Base-by-base conservation (phyloP, 1,284 basidiomycete genomes). In the Athelia psychrophila region DNA sequence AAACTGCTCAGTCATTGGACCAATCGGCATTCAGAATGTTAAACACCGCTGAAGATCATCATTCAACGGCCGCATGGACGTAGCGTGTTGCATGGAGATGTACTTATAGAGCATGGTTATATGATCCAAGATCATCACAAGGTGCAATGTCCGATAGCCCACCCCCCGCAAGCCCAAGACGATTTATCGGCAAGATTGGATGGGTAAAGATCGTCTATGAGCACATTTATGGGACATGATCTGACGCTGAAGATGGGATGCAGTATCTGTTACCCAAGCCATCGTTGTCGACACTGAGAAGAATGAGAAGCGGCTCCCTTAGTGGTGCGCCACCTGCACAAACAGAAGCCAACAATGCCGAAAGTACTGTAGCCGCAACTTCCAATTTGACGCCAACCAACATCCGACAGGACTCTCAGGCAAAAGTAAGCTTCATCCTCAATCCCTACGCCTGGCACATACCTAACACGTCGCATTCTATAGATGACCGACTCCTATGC, bases 401-500 rank as follows among this genome's bases (percentile, higher is more conserved):
- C 38, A 48, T 44, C 52, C 49, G 51, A 60, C 27, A 6, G 27
- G 27, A 30, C 27, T 30, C 62, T 63, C 5, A 42, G n/a, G 38
- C 64, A 65, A 73, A 75, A 76, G 75, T 79, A 77, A 70, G 74
- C 67, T 70, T 61, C 63, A 61, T 62, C 48, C 47, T 50, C 47
- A 58, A 54, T 52, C 53, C 63, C 63, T 64, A 60, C 58, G 54
- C 63, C 60, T 60, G 57, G 13, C 33, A 16, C 30, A 8, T 10
- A 35, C 13, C 13, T 27, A 44, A 40, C 35, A n/a, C 35, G 42
- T 16, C 30, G n/a, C 51, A 51, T 55, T 44, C 56, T 55, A 58
- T 60, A 83, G 79, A 90, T 90, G 88, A 68, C 88, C 55, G 84
- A 88, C 69, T 83, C 84, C 42, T 89, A 85, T 69, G 61, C 74